These are phyloP conservation scores for Phialophora tarda DNA, from an alignment of 2,329 filamentous ascomycete genomes.

Conservation along the genomic window DNA sequence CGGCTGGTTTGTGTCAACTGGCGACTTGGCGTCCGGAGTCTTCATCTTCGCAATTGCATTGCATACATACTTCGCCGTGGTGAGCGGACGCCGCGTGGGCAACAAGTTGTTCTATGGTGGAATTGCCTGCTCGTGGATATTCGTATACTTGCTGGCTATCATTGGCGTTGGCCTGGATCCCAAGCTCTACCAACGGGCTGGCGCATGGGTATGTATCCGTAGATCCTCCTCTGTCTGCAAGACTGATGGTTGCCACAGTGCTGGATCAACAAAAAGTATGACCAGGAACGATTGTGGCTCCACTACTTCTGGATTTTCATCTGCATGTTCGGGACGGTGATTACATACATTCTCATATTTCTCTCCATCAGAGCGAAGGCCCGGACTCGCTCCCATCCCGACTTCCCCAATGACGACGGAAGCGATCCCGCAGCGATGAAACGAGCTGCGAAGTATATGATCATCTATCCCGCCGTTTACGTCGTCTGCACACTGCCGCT, in stretches of 20 bases:
- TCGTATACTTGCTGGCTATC: constrained; percentile 54
- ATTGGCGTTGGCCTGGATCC: constrained; percentile 53
- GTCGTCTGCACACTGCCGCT: constrained; percentile 68
- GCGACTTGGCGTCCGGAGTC: constrained; percentile 59
- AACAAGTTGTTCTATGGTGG: constrained; percentile 53
- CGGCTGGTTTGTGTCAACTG: constrained; percentile 59
- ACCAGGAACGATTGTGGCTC: constrained; percentile 55
- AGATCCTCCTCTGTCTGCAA: not conserved
- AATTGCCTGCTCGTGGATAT: constrained; percentile 55
- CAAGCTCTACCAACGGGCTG: constrained; percentile 55
- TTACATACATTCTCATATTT: constrained; percentile 54
- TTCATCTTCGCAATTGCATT: constrained; percentile 62
- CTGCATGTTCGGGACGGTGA: constrained; percentile 58
- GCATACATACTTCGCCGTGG: constrained; percentile 59
- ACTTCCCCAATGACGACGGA: constrained; percentile 46
- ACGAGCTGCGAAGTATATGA: constrained; percentile 55
- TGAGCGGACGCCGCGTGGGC: constrained; percentile 54
- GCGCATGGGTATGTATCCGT: constrained; percentile 55
- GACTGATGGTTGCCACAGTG: constrained; percentile 48
- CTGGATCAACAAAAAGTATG: constrained; percentile 54
- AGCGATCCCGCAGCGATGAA: constrained; percentile 46
- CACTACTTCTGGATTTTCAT: constrained; percentile 63
- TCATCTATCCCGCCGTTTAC: constrained; percentile 59
- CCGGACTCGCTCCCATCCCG: constrained; percentile 6
- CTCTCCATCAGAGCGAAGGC: constrained; percentile 21